phyloP scores from a whole-genome alignment of 306 rosid species.

The Inga oerstediana region DNA sequence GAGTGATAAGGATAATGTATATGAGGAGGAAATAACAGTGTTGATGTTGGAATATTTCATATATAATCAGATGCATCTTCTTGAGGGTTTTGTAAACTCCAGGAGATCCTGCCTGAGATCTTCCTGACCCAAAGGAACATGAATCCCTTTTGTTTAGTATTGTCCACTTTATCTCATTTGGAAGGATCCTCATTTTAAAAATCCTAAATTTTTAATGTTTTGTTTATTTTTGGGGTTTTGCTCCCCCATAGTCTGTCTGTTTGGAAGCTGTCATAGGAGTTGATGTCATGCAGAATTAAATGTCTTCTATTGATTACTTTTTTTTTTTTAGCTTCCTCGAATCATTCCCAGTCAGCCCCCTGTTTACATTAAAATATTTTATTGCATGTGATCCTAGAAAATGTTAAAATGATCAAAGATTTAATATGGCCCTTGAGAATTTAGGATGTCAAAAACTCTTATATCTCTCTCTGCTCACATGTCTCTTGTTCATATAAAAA shows the following conservation, averaged over 20 bases:
- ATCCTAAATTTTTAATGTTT: conserved; percentile 27
- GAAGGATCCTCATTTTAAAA: conserved; percentile 54
- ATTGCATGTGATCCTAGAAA: conserved; percentile 27
- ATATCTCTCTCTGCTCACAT: conserved; percentile 54
- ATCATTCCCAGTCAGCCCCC: conserved; percentile 47
- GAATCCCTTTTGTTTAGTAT: conserved; percentile 63
- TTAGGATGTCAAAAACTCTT: conserved; percentile 56
- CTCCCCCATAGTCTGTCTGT: conserved; percentile 48
- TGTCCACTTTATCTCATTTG: conserved; percentile 69
- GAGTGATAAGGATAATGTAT: conserved; percentile 43
- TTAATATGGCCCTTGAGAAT: conserved; percentile 43
- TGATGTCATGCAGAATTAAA: conserved; percentile 70
- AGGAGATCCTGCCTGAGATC: conserved; percentile 75
- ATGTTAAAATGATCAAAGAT: conserved; percentile 18
- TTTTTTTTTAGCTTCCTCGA: conserved; percentile 8
- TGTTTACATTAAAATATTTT: conserved; percentile 19
- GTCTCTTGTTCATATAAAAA: conserved; percentile 22
- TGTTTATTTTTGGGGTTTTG: conserved; percentile 33
- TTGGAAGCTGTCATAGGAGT: conserved; percentile 75
- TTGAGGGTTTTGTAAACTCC: conserved; percentile 35
- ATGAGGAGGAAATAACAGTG: conserved; percentile 43
- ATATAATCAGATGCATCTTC: conserved; percentile 30
- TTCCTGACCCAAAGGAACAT: conserved; percentile 69
- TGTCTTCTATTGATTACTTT: conserved; percentile 46
- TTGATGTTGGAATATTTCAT: conserved; percentile 53